Base-by-base conservation (phyloP, 305 asterid species). In the Nicotiana rustica region DNA sequence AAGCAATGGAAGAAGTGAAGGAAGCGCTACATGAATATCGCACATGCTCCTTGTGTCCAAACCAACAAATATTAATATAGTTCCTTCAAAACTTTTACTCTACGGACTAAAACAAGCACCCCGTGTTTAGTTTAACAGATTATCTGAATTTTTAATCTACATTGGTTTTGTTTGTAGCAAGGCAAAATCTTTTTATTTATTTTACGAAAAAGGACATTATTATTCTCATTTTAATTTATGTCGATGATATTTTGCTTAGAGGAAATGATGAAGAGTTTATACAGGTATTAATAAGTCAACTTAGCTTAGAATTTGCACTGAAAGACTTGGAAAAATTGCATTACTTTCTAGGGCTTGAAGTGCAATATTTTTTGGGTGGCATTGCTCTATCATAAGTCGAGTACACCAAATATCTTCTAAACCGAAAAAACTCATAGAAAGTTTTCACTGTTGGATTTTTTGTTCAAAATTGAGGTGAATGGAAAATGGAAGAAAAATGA, bases 31-130 rank as follows among this genome's bases (percentile, higher is more conserved):
- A 33, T 8, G 69, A 55, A 29, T 57, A 59, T 9, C 81, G 59
- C 52, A 78, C 68, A 29, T 57, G 38, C 71, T 59, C 82, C 82
- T 60, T 57, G 55, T 78, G 35, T 57, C 71, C 9, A 78, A 14
- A 60, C 71, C 21, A 5, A 35, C 29, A n/a, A 35, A 78, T 69
- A n/a, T 13, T 15, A 78, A 78, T 36, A 8, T 78, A 29, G 56
- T 78, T 31, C 17, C 59, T 1, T 36, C 36, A 57, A 78, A 56
- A 4, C n/a, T 77, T 56, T 17, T 12, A 55, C 21, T 56, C 21
- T 57, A 57, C n/a, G 10, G 64, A 57, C 64, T 5, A 8, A 57
- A 57, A 57, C 21, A n/a, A 57, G 64, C 25, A 57, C 64, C 57
- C 1, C 57, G 10, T 57, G 21, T 10, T 1, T 57, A 3, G 64